A percentile compares a stretch with the other conserved stretches of the same genome.
These are phyloP conservation scores for Colletotrichum australisinense DNA, from an alignment of 2,329 filamentous ascomycete genomes.

Conservation along the genomic window DNA sequence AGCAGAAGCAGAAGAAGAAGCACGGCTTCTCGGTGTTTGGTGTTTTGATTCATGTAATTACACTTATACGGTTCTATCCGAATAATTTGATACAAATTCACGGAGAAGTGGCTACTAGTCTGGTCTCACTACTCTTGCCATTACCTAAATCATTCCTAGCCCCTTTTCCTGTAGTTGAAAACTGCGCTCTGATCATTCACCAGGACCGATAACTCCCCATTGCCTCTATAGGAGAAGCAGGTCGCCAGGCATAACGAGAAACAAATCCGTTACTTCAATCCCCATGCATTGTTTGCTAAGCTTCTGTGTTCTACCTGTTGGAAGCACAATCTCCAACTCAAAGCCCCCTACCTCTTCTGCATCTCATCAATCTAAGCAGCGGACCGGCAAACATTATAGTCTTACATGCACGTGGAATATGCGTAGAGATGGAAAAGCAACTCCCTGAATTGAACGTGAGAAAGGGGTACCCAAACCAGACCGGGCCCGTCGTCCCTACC, in stretches of 20 bases:
- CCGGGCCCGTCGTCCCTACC: background rate
- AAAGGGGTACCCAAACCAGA: slow-evolving; percentile 17
- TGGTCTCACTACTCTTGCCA: no score
- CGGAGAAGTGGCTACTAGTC: background rate
- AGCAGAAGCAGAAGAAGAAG: no score
- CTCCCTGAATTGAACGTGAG: slow-evolving; percentile 12
- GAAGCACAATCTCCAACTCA: background rate
- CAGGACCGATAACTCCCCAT: background rate
- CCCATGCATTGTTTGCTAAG: background rate
- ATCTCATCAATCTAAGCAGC: background rate
- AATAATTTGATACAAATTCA: background rate
- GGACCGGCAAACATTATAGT: slow-evolving; percentile 1
- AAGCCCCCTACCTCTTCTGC: background rate
- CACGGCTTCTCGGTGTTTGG: background rate
- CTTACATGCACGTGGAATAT: slow-evolving; percentile 21
- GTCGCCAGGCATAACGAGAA: background rate
- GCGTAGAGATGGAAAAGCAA: slow-evolving; percentile 12
- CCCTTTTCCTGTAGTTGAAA: no score
- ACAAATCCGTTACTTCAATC: background rate
- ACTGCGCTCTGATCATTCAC: background rate
- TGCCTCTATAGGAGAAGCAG: background rate
- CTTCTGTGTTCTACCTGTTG: background rate
- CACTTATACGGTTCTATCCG: background rate
- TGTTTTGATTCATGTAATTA: background rate
- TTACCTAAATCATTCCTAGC: no score